phyloP scores from a whole-genome alignment of 805 yeast species.

The Candida sanyiensis region DNA sequence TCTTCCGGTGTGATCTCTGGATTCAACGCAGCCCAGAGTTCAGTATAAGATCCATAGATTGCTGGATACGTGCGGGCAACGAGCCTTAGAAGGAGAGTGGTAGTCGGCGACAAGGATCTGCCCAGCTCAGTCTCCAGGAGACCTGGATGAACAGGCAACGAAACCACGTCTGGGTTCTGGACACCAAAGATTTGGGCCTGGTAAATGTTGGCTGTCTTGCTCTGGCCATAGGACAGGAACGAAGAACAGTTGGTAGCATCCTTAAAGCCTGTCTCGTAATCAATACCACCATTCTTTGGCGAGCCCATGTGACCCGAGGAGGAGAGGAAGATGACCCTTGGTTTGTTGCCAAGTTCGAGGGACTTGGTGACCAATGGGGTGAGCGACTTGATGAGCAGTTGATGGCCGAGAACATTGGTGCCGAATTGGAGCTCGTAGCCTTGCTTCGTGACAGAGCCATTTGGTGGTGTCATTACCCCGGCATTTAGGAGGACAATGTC shows the following conservation, averaged over 20 bases:
- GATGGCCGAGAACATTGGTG: constrained; percentile 42
- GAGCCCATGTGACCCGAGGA: constrained; percentile 34
- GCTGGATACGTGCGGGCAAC: neutral
- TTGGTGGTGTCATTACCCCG: constrained; percentile 38
- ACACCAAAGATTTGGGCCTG: constrained; percentile 33
- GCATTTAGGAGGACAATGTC: constrained; percentile 40
- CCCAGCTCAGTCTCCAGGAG: constrained; percentile 30
- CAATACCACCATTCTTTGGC: constrained; percentile 26
- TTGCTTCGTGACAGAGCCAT: constrained; percentile 33
- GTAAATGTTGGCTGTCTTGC: constrained; percentile 37
- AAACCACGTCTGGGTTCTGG: constrained; percentile 29
- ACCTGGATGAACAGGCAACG: constrained; percentile 39
- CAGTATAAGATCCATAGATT: constrained; percentile 39
- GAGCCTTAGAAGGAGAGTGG: neutral
- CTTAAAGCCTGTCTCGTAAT: constrained; percentile 30
- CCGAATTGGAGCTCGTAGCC: constrained; percentile 44
- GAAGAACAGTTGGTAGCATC: constrained; percentile 11
- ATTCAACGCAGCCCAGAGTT: constrained; percentile 36
- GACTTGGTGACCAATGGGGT: constrained; percentile 33
- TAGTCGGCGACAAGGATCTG: constrained; percentile 17
- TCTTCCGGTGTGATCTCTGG: constrained; percentile 32
- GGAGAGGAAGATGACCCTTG: constrained; percentile 42
- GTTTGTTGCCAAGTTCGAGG: constrained; percentile 23
- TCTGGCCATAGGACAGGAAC: constrained; percentile 30
- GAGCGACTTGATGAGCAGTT: constrained; percentile 35